These are phyloP conservation scores for Yarrowia sp. DNA, from an alignment of 805 yeast genomes.

Conservation along the genomic window DNA sequence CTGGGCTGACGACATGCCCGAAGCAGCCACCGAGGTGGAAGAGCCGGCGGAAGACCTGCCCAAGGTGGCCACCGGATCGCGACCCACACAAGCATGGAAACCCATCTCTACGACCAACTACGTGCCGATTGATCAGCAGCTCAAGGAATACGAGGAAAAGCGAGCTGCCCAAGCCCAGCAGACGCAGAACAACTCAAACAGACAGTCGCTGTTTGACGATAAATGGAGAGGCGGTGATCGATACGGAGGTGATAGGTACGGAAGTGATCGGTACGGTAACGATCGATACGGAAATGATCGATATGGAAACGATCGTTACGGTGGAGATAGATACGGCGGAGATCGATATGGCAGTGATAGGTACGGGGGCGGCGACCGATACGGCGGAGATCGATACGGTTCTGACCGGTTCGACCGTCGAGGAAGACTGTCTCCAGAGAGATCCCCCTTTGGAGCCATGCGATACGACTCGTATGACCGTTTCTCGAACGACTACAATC, in stretches of 20 bases:
- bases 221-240: slow-evolving; percentile 36
- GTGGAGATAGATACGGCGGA: background rate
- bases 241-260: slow-evolving; percentile 5
- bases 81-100: slow-evolving; percentile 31
- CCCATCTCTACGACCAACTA: slow-evolving; percentile 32
- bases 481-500: slow-evolving; percentile 44
- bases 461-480: slow-evolving; percentile 41
- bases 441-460: slow-evolving; percentile 34
- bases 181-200: background rate
- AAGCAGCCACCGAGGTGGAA: slow-evolving; percentile 29
- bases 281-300: background rate
- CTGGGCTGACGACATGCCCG: slow-evolving; percentile 44
- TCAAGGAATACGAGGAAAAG: slow-evolving; percentile 42
- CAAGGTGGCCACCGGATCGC: slow-evolving; percentile 19
- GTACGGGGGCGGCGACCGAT: background rate
- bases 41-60: slow-evolving; percentile 18
- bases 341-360: background rate
- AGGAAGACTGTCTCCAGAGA: slow-evolving; percentile 24
- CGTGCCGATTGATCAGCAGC: slow-evolving; percentile 45
- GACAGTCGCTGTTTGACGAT: slow-evolving; percentile 34
- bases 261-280: background rate
- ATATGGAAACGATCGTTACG: slow-evolving; percentile 3
- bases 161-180: slow-evolving; percentile 38
- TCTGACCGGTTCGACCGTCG: slow-evolving; percentile 10
- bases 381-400: background rate